These are phyloP conservation scores for Annulohypoxylon stygium DNA, from an alignment of 495 filamentous ascomycete species.

Conservation along the genomic window DNA sequence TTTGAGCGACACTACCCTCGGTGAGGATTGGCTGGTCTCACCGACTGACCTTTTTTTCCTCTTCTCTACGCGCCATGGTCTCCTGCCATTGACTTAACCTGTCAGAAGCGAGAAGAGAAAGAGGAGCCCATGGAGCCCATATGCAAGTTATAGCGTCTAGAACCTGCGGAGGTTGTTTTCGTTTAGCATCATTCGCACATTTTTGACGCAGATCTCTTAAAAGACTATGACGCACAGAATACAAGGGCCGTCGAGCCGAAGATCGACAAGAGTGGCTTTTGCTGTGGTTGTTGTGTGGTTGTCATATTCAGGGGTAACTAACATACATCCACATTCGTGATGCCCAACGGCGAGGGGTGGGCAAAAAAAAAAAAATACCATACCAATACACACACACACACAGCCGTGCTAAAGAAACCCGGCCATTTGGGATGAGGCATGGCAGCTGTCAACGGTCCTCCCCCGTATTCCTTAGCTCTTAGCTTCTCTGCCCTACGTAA, in stretches of 20 bases:
- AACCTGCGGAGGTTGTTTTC: constrained; percentile 24
- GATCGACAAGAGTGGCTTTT: constrained; percentile 32
- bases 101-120: constrained; percentile 33
- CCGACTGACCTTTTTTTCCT: constrained; percentile 41
- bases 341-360: constrained; percentile 29
- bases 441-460: constrained; percentile 33
- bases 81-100: constrained; percentile 33
- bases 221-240: constrained; percentile 29
- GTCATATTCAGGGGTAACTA: constrained; percentile 31
- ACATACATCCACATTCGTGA: constrained; percentile 17
- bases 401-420: constrained; percentile 21
- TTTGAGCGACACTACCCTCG: constrained; percentile 36
- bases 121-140: constrained; percentile 27
- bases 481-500: constrained; percentile 8
- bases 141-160: constrained; percentile 17
- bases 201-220: constrained; percentile 26
- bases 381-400: too few relatives aligned
- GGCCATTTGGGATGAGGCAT: constrained; percentile 13
- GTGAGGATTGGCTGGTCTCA: constrained; percentile 46
- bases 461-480: constrained; percentile 10
- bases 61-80: constrained; percentile 32
- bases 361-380: background rate
- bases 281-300: constrained; percentile 10
- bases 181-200: constrained; percentile 33
- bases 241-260: constrained; percentile 43